phyloP scores from a whole-genome alignment of 2,329 filamentous ascomycete species.

The Reticulascus tulasneorum region DNA sequence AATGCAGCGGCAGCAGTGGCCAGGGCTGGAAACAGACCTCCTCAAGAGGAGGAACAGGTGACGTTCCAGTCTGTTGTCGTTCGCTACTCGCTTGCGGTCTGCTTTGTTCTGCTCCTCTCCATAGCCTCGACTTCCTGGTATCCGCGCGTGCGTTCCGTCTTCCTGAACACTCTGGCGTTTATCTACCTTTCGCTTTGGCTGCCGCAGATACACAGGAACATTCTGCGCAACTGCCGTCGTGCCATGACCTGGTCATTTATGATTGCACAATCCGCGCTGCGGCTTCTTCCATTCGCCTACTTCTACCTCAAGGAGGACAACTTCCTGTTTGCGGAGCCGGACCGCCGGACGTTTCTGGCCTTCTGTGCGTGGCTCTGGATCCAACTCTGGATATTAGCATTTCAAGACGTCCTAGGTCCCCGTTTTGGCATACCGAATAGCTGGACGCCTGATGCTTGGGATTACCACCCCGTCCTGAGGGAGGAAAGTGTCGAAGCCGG shows the following conservation, averaged over 20 bases:
- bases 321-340: conserved; percentile 71
- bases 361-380: conserved; percentile 80
- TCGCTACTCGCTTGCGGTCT: conserved; percentile 52
- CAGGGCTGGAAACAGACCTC: conserved; percentile 9
- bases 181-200: conserved; percentile 86
- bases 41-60: conserved; percentile 21
- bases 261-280: conserved; percentile 73
- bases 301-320: conserved; percentile 78
- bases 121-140: conserved; percentile 61
- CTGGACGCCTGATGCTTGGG: conserved; percentile 74
- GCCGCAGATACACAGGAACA: conserved; percentile 88
- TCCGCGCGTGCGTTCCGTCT: conserved; percentile 47
- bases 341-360: conserved; percentile 59
- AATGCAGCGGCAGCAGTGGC: conserved; percentile 23
- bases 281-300: conserved; percentile 77
- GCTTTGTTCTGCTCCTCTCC: conserved; percentile 53
- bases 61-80: conserved; percentile 55
- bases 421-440: conserved; percentile 75
- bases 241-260: conserved; percentile 92
- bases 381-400: conserved; percentile 73
- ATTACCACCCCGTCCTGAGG: conserved; percentile 87
- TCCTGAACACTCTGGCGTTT: conserved; percentile 63
- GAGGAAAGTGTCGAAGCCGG: conserved; percentile 79
- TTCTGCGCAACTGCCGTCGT: conserved; percentile 84
- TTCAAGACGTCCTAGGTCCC: conserved; percentile 81